These are phyloP conservation scores for Rhytidiadelphus loreus DNA, from an alignment of 225 moss, liverwort and hornwort species.

Conservation along the genomic window DNA sequence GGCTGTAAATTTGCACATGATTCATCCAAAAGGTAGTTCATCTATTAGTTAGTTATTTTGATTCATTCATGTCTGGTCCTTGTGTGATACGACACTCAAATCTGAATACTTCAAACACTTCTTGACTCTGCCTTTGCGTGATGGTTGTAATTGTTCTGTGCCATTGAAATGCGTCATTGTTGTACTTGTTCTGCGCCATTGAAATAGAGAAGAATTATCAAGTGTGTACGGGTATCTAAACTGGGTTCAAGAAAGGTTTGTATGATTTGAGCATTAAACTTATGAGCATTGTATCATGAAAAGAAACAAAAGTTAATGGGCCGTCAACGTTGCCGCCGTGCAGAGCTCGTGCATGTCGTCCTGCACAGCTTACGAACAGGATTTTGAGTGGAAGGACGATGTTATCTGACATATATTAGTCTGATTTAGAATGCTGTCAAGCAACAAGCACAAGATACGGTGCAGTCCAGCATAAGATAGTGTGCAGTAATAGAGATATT, in stretches of 20 bases:
- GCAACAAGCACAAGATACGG: background rate
- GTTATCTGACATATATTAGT: background rate
- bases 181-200: background rate
- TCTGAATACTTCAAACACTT: background rate
- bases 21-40: background rate
- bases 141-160: background rate
- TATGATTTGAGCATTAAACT: background rate
- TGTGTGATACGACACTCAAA: background rate
- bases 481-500: background rate
- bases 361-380: background rate
- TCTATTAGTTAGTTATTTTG: background rate
- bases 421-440: background rate
- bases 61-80: background rate
- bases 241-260: background rate
- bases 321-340: too few relatives aligned
- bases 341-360: background rate
- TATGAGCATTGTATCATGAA: background rate
- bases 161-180: background rate
- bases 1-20: conserved; percentile 89
- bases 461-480: background rate
- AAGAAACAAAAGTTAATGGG: background rate
- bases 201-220: background rate
- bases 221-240: background rate
- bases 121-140: background rate
- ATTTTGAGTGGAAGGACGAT: background rate